A percentile compares a stretch with the other conserved stretches of the same genome.
Conservation (phyloP, 257 asterid species). For the Scutellaria minor region DNA sequence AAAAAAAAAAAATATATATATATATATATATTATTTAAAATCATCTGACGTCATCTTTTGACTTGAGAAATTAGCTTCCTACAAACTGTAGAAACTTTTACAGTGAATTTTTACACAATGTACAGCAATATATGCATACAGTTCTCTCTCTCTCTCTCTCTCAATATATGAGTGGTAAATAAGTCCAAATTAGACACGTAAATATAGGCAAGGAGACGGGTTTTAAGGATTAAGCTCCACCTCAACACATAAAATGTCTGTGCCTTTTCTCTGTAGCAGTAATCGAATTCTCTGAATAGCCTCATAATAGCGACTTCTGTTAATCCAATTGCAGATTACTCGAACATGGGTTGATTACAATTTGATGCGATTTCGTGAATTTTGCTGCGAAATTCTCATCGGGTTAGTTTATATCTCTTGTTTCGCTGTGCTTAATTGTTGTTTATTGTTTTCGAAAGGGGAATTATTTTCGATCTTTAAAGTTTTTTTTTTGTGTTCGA, state of each 20-base stretch:
- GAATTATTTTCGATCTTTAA: constrained; percentile 29
- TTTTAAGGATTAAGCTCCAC: constrained; percentile 63
- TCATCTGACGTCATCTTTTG: not conserved
- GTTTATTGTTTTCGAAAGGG: not conserved
- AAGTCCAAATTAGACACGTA: constrained; percentile 47
- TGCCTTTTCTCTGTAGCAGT: constrained; percentile 29
- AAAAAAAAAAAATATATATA: too few species aligned
- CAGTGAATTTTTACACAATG: not conserved
- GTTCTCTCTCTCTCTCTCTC: too few species aligned
- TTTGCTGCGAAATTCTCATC: constrained; percentile 35
- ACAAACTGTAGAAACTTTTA: not conserved
- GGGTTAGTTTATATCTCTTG: constrained; percentile 45
- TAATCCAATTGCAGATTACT: constrained; percentile 41
- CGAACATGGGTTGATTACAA: constrained; percentile 42
- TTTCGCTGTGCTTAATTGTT: not conserved
- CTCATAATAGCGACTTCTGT: not conserved
- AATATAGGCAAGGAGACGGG: constrained; percentile 39
- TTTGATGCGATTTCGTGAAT: constrained; percentile 4
- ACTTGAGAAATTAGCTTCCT: constrained; percentile 2
- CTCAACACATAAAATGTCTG: constrained; percentile 37
- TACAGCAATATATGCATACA: not conserved
- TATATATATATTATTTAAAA: too few species aligned
- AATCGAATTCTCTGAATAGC: constrained; percentile 2
- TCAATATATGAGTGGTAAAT: constrained; percentile 24
- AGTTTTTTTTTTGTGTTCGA: not conserved